These are phyloP conservation scores for Rhizodiscina lignyota DNA, from an alignment of 495 filamentous ascomycete species.

Conservation along the genomic window DNA sequence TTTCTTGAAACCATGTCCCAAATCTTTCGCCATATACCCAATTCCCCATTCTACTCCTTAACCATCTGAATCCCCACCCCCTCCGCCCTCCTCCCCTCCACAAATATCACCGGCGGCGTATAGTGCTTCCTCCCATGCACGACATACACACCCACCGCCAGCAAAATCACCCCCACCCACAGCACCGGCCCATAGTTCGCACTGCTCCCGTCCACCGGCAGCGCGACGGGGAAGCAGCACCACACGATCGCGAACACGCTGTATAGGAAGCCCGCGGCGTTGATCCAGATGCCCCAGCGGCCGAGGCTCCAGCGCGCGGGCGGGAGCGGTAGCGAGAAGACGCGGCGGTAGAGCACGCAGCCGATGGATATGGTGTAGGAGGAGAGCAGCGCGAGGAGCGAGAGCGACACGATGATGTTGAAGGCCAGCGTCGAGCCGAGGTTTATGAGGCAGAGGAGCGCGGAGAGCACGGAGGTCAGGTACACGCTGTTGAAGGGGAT, in stretches of 20 bases:
- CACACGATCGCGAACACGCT: too few relatives aligned
- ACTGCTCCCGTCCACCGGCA: conserved; percentile 8
- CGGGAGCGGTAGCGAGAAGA: too few relatives aligned
- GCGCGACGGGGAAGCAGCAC: conserved; percentile 17
- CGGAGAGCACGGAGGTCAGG: conserved; percentile 7
- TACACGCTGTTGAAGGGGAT: conserved; percentile 20
- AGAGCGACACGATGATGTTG: conserved; percentile 14
- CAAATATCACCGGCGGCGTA: conserved; percentile 19
- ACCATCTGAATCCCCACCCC: too few relatives aligned
- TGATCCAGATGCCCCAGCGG: conserved; percentile 17
- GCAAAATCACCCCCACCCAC: conserved; percentile 13
- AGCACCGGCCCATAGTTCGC: conserved; percentile 20
- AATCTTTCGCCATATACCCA: too few relatives aligned
- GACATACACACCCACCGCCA: conserved; percentile 13
- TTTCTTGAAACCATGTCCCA: too few relatives aligned
- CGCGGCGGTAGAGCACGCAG: conserved; percentile 17
- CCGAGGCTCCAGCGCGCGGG: conserved; percentile 20
- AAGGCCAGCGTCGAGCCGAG: conserved; percentile 17
- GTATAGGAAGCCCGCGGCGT: conserved; percentile 20
- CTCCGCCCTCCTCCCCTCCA: too few relatives aligned
- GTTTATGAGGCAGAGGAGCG: conserved; percentile 16
- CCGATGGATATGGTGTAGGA: conserved; percentile 23
- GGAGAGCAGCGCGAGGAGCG: conserved; percentile 14
- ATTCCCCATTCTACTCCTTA: too few relatives aligned
- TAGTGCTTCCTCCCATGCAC: conserved; percentile 17